These are phyloP conservation scores for Omphalea diandra DNA, from an alignment of 441 rosid species.

Conservation along the genomic window DNA sequence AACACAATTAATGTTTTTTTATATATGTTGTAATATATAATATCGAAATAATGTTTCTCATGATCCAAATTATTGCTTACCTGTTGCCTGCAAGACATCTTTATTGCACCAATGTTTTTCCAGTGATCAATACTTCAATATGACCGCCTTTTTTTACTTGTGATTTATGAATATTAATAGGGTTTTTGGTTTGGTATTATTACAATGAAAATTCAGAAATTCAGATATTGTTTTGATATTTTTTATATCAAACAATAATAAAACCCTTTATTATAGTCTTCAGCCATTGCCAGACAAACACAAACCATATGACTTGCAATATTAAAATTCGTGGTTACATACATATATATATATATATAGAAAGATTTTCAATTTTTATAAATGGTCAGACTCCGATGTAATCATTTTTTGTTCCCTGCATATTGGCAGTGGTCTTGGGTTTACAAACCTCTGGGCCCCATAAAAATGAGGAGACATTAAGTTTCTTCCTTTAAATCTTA, in stretches of 20 bases:
- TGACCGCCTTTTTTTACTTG: neutral
- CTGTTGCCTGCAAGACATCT: no score
- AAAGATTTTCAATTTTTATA: neutral
- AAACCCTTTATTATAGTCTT: neutral
- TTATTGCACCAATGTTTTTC: neutral
- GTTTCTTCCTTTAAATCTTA: neutral
- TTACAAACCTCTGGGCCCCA: neutral
- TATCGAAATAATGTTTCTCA: no score
- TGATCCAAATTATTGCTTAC: no score
- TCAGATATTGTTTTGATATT: neutral
- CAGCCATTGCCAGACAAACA: neutral
- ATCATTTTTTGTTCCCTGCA: constrained; percentile 12
- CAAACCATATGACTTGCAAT: neutral
- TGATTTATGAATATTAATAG: neutral
- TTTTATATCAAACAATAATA: neutral
- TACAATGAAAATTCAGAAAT: neutral
- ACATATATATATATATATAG: no score
- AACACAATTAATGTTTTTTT: no score
- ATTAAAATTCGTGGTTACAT: no score
- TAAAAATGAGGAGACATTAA: neutral
- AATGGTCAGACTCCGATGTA: neutral
- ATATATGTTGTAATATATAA: no score
- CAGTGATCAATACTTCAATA: no score
- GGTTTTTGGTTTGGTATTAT: no score
- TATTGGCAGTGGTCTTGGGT: neutral